These are phyloP conservation scores for Pezicula radicicola DNA, from an alignment of 2,329 filamentous ascomycete genomes.

Conservation along the genomic window DNA sequence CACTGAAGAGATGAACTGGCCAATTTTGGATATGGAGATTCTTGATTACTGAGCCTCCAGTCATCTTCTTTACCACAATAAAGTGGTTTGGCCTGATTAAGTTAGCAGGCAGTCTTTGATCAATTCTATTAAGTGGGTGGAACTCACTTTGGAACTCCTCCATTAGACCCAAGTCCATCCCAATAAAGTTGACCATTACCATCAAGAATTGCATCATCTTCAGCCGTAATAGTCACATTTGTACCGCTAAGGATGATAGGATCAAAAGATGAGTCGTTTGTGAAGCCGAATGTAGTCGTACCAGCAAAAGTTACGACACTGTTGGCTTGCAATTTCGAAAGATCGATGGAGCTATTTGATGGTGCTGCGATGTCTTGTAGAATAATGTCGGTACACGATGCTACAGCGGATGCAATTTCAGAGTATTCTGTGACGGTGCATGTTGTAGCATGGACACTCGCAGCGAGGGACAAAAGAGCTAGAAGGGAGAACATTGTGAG, in stretches of 20 bases:
- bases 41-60: constrained; percentile 46
- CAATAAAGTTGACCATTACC: constrained; percentile 57
- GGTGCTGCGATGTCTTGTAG: constrained; percentile 56
- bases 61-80: constrained; percentile 45
- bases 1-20: constrained; percentile 49
- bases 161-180: constrained; percentile 58
- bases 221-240: constrained; percentile 50
- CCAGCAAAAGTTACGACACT: constrained; percentile 60
- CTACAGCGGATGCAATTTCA: constrained; percentile 44
- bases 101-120: background rate
- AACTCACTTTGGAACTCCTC: constrained; percentile 36
- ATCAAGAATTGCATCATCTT: constrained; percentile 50
- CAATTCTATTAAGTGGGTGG: background rate
- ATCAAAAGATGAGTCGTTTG: constrained; percentile 19
- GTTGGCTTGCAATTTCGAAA: constrained; percentile 47
- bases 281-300: constrained; percentile 41
- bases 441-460: constrained; percentile 6
- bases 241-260: constrained; percentile 50
- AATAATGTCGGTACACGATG: constrained; percentile 50
- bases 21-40: constrained; percentile 50
- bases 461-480: background rate
- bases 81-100: constrained; percentile 54
- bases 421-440: constrained; percentile 53
- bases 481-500: constrained; percentile 1
- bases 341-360: constrained; percentile 52